Evolutionary conservation across 78 protist species (phyloP).

Genomic region (Pigoraptor vietnamica): DNA sequence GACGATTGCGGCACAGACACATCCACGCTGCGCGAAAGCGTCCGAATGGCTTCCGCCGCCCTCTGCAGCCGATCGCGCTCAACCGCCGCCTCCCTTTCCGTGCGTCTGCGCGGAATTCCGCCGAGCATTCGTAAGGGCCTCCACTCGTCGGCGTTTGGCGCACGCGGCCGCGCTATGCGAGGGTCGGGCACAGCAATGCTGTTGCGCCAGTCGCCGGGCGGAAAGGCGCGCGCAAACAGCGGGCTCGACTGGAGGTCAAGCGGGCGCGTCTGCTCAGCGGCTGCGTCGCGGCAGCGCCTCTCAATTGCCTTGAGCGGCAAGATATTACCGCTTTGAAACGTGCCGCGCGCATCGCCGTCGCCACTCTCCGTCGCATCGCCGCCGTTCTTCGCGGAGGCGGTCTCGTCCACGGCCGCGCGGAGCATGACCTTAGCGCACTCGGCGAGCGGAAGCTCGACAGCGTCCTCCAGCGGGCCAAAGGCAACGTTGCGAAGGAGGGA

Average conservation of each 20-base stretch:
- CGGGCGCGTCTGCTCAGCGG: neutral
- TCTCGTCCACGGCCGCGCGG: too few species aligned
- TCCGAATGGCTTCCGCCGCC: neutral
- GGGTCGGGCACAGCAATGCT: neutral
- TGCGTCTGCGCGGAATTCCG: neutral
- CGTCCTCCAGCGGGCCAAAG: neutral
- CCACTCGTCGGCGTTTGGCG: too few species aligned
- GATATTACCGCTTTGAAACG: too few species aligned
- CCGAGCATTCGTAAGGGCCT: too few species aligned
- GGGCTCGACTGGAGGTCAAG: neutral
- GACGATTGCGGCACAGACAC: neutral
- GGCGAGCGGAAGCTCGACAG: neutral
- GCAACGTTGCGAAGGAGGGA: neutral
- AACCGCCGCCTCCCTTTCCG: neutral
- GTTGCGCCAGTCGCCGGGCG: neutral
- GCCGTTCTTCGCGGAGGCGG: too few species aligned
- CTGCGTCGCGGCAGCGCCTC: neutral
- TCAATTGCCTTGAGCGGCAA: neutral
- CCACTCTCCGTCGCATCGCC: too few species aligned
- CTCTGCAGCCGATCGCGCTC: neutral
- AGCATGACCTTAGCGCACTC: too few species aligned
- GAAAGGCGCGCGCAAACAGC: neutral
- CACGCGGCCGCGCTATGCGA: too few species aligned
- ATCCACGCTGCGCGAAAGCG: neutral
- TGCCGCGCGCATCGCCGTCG: too few species aligned